Evolutionary conservation across 2,329 filamentous ascomycete genomes (phyloP), one percentile per base, ranked within the genome.

Genomic region (Fusarium subtropicale): DNA sequence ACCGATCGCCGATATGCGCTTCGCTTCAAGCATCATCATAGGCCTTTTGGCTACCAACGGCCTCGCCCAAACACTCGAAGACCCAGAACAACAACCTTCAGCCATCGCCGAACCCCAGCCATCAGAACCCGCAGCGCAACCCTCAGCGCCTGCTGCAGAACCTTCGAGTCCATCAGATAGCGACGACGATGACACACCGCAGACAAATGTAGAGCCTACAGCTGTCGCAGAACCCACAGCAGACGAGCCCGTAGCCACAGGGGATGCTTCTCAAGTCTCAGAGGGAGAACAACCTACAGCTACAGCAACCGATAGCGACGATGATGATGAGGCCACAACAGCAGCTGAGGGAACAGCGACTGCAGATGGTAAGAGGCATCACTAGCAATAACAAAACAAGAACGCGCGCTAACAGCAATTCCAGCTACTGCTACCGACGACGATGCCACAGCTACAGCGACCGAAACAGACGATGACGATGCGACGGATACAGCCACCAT

Each of bases 41-140:
- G 57, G 66, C n/a, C 52, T 69, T 44, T 45, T 69, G 53, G 66
- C 63, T 12, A 57, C 36, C 13, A 56, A 70, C 15, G 66, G 66
- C n/a, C 50, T 69, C 16, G 52, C 56, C n/a, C 66, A 69, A 55
- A 68, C 66, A 36, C 42, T 31, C 12, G 44, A 53, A 8, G 66
- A 44, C 20, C 34, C 53, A 30, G 28, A 59, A 24, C 24, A 64
- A 18, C 30, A 66, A 7, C 56, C 61, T 3, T 56, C 48, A 33
- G 44, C 47, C 13, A 33, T 69, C 24, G 54, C 58, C 20, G 52
- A 60, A 39, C 65, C 66, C 42, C 47, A 68, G 22, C 46, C 64
- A 28, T 64, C 63, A 52, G 58, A n/a, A 11, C 63, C 67, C 3
- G 59, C 64, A 24, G 57, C 54, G 13, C 54, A 70, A 4, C 66